Percentiles rank a stretch among this genome's conserved stretches.
phyloP scores from a whole-genome alignment of 1,284 basidiomycete species.

The Ceratobasidium sp. region DNA sequence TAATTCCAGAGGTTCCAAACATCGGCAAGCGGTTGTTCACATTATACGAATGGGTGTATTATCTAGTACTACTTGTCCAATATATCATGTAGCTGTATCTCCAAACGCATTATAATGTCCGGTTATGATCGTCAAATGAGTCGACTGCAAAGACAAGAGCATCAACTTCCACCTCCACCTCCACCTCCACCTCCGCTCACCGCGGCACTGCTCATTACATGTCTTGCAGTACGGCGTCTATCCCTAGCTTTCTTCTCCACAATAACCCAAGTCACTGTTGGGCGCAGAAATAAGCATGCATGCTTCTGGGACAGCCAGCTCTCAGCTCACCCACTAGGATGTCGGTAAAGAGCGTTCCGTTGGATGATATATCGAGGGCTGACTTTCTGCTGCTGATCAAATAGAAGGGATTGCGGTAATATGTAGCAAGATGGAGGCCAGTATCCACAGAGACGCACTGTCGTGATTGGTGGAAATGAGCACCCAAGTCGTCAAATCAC shows the following conservation, averaged over 20 bases:
- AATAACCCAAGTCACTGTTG: conserved; percentile 27
- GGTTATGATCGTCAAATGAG: too few relatives aligned
- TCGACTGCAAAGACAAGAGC: neutral
- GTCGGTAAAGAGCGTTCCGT: neutral
- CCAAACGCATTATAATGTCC: too few relatives aligned
- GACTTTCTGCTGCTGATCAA: conserved; percentile 1
- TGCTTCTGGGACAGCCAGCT: too few relatives aligned
- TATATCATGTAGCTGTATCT: too few relatives aligned
- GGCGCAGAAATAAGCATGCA: too few relatives aligned
- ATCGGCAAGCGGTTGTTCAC: too few relatives aligned
- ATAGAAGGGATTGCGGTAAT: conserved; percentile 9
- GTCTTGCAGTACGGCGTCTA: neutral
- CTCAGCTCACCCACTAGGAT: conserved; percentile 9
- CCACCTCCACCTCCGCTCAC: neutral
- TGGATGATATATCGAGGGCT: conserved; percentile 10
- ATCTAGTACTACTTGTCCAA: too few relatives aligned
- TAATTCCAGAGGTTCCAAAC: too few relatives aligned
- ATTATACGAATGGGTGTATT: too few relatives aligned
- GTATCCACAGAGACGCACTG: conserved; percentile 8
- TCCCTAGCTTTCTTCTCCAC: conserved; percentile 26
- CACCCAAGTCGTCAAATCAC: neutral
- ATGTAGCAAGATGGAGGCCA: conserved; percentile 15
- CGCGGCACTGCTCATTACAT: neutral
- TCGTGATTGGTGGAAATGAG: too few relatives aligned
- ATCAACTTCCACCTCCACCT: neutral